Evolutionary conservation across 306 rosid species (phyloP), one percentile per base, ranked within the genome.

Genomic region (Castanea mollissima): DNA sequence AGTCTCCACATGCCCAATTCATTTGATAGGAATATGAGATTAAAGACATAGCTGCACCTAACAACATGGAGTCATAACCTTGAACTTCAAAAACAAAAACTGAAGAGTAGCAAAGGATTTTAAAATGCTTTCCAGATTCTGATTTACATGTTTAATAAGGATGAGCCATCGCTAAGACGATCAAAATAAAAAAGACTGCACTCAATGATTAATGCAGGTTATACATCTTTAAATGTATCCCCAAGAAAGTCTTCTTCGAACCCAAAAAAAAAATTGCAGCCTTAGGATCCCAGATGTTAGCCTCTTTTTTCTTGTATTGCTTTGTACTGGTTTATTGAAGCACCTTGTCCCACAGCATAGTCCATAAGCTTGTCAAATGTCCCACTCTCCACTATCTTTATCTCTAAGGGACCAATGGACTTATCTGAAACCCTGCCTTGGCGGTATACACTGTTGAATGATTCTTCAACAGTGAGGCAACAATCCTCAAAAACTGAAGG

Each of bases 1-100:
- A 95, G 83, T 76, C 99, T 91, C 98, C 99, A 95, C 57, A 95
- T 72, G 76, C 93, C 98, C 55, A 98, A 98, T 84, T 95, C 92
- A 32, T 91, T 85, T 56, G 98, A 95, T 3, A 98, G 98, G 87
- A 95, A 92, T 18, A 95, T 41, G 76, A 95, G 96, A 87, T 95
- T 95, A 74, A 90, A 92, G 99, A 95, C 82, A 92, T 76, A 81
- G 89, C 91, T 75, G 98, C 99, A 71, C 98, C 99, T 34, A 95
- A 56, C 82, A 93, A 67, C 97, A 95, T 90, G 35, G 94, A 92
- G 63, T 55, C 92, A 85, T 95, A 95, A 34, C 88, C 99, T 89
- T 95, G 99, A 83, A 95, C 96, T 90, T 92, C 99, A 76, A 95
- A 95, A 80, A 95, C 90, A 68, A 89, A 87, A 86, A 34, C 38